Conservation (phyloP, 1,284 basidiomycete species). For the Heterobasidion occidentale region DNA sequence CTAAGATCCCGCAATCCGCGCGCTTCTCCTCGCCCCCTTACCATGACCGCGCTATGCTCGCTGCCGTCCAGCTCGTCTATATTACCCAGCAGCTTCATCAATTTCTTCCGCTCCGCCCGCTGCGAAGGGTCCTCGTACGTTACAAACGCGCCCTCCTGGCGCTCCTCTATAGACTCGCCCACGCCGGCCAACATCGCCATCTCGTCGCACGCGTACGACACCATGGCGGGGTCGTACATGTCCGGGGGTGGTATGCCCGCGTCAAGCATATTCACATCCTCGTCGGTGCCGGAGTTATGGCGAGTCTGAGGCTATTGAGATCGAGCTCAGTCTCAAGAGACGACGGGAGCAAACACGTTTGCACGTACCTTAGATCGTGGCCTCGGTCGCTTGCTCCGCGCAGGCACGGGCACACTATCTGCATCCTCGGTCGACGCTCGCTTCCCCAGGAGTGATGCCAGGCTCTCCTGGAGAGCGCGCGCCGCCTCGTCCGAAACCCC, state of each 20-base stretch:
- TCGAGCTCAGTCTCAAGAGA: slow-evolving; percentile 1
- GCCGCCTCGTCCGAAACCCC: slow-evolving; percentile 34
- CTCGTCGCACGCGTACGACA: slow-evolving; percentile 21
- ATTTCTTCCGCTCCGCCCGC: slow-evolving; percentile 42
- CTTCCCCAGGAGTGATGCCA: slow-evolving; percentile 62
- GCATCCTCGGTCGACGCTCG: slow-evolving; percentile 26
- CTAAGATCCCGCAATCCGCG: not conserved
- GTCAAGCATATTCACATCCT: not conserved
- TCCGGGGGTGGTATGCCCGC: not conserved
- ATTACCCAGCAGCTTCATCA: slow-evolving; percentile 29
- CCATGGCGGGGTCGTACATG: slow-evolving; percentile 10
- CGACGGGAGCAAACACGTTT: not conserved
- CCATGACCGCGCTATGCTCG: not conserved
- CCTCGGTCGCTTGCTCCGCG: slow-evolving; percentile 33
- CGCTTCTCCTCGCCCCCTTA: not conserved
- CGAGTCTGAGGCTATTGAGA: slow-evolving; percentile 3
- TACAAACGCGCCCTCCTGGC: slow-evolving; percentile 41
- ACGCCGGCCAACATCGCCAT: slow-evolving; percentile 12
- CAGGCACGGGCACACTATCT: slow-evolving; percentile 8
- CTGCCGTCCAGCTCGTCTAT: not conserved
- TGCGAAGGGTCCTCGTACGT: slow-evolving; percentile 64
- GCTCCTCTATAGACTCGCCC: not conserved
- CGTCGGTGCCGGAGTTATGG: not conserved
- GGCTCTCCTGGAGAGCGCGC: slow-evolving; percentile 51
- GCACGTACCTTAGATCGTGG: slow-evolving; percentile 34